phyloP scores from a whole-genome alignment of 495 filamentous ascomycete genomes.

The Daldinia bambusicola region DNA sequence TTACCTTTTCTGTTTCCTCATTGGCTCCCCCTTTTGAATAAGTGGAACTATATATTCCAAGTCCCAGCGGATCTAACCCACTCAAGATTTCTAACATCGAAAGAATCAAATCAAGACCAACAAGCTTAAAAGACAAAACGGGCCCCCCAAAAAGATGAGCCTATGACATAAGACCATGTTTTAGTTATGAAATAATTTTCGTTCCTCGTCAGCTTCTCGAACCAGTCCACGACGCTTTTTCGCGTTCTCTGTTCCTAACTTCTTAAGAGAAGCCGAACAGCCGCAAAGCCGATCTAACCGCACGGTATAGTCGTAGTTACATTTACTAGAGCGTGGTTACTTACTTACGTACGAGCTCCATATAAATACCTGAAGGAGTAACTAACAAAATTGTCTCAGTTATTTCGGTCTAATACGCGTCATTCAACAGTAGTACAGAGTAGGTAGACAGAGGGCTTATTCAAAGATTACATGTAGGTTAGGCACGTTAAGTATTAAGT shows the following conservation, averaged over 20 bases:
- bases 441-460: not conserved
- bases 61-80: not conserved
- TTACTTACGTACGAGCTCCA: not conserved
- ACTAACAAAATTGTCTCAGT: not conserved
- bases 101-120: no score
- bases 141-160: not conserved
- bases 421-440: not conserved
- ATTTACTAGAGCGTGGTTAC: not conserved
- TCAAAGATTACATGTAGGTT: no score
- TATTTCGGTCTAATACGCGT: conserved; percentile 5
- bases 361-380: not conserved
- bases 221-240: not conserved
- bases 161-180: not conserved
- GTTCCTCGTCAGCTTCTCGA: conserved; percentile 1
- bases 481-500: no score
- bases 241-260: not conserved
- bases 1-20: conserved; percentile 3
- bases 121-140: not conserved
- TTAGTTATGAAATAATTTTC: not conserved
- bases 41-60: not conserved
- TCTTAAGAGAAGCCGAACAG: not conserved
- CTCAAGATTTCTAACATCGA: not conserved
- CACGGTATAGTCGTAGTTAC: not conserved
- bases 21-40: not conserved
- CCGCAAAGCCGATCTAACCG: no score